Evolutionary conservation across 106 monocot genomes (phyloP), one percentile per base, ranked within the genome.

Genomic region (Vanilla planifolia): DNA sequence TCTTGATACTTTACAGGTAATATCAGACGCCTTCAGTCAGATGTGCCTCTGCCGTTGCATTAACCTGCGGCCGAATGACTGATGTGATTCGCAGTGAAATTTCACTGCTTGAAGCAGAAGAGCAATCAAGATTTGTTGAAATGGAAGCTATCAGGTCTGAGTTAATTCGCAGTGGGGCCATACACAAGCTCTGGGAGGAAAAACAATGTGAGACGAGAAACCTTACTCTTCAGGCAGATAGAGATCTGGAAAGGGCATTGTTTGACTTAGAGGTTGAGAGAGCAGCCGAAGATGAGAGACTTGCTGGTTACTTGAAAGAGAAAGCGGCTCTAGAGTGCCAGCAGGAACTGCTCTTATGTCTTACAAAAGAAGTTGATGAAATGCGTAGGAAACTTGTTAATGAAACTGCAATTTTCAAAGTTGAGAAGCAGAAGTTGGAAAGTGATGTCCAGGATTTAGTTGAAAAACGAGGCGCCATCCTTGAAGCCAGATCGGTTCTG

Each of bases 21-120:
- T 53, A 86, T 64, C 40, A 73, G 86, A 48, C 81, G 75, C 53
- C 80, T 96, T 58, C 86, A 91, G 50, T 86, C 84, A 19, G 35
- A 71, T 22, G 84, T 77, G 45, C 95, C 95, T 57, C 80, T 47
- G 95, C 86, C 51, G 86, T 90, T 43, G 86, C 86, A 53, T 44
- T 96, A 20, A 68, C 71, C n/a, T 81, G 81, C 61, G 95, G 90
- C 56, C 70, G 81, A 40, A 84, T 81, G 74, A 67, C 61, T 10
- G 74, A 75, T 26, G 65, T 59, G 45, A 73, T 90, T 55, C 70
- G 26, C 2, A 32, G 22, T 27, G 87, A 96, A 74, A 30, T 96
- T 21, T 64, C 68, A 28, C 71, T 71, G 32, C 66, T 76, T 27
- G 84, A 96, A 61, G 69, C 79, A 34, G 90, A 96, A 69, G 71